Conservation (phyloP, 306 rosid genomes). For the Pterocarpus santalinus region DNA sequence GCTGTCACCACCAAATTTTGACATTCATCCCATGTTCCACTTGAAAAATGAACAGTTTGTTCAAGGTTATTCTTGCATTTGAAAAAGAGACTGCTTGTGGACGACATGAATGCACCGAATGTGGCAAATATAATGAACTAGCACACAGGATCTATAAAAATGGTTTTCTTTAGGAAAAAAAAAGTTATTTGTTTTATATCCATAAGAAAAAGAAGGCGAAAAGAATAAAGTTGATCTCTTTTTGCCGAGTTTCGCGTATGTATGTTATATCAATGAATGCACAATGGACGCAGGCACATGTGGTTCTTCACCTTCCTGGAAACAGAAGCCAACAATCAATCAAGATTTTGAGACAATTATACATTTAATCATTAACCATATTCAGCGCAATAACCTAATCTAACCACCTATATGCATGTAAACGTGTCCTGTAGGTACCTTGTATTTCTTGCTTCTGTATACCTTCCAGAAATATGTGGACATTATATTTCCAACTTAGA, state of each 20-base stretch:
- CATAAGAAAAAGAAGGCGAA: neutral
- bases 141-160: neutral
- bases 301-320: constrained; percentile 36
- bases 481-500: neutral
- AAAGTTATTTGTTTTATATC: neutral
- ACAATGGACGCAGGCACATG: constrained; percentile 2
- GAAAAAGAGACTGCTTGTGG: neutral
- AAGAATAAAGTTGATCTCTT: neutral
- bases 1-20: constrained; percentile 19
- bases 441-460: neutral
- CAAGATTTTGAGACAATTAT: neutral
- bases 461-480: neutral
- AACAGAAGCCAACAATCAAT: constrained; percentile 34
- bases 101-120: neutral
- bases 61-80: neutral
- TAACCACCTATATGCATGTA: neutral
- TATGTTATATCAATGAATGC: constrained; percentile 5
- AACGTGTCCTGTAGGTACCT: neutral
- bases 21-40: neutral
- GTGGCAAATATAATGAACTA: neutral
- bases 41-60: neutral
- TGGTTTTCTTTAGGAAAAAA: neutral
- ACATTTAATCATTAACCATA: constrained; percentile 13
- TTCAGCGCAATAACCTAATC: neutral
- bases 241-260: neutral